Conservation (phyloP, 2,329 filamentous ascomycete species). For the Monosporascus sp. region DNA sequence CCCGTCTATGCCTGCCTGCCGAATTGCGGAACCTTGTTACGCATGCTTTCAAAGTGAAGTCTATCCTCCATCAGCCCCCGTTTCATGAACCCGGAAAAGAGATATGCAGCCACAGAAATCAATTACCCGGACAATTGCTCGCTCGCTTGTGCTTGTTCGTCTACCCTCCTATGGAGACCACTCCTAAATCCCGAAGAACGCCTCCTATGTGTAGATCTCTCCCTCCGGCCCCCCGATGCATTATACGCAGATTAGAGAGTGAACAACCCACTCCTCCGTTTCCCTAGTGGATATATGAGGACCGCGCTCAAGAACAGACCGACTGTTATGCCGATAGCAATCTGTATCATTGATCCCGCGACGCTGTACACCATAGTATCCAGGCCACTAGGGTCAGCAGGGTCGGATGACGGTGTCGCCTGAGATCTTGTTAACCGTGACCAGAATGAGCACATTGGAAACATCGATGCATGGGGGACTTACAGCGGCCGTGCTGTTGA, state of each 20-base stretch:
- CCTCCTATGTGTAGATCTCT: not conserved
- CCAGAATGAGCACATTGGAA: not conserved
- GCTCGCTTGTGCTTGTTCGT: not conserved
- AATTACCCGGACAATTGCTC: too few species aligned
- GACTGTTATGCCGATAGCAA: conserved; percentile 46
- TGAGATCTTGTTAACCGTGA: conserved; percentile 4
- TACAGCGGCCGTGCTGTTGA: conserved; percentile 31
- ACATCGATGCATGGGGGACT: not conserved
- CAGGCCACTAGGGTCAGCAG: conserved; percentile 20
- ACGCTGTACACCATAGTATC: conserved; percentile 39
- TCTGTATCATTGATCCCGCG: conserved; percentile 46
- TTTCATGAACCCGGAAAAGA: too few species aligned
- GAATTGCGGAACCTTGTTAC: too few species aligned
- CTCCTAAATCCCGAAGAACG: not conserved
- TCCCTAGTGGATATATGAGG: conserved; percentile 43
- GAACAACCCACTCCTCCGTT: conserved; percentile 44
- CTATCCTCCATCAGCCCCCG: too few species aligned
- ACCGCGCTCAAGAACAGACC: conserved; percentile 45
- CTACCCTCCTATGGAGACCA: not conserved
- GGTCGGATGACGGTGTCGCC: conserved; percentile 17
- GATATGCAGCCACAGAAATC: too few species aligned
- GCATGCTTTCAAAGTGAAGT: too few species aligned
- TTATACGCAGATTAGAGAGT: conserved; percentile 32
- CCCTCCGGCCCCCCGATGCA: not conserved
- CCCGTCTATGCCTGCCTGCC: too few species aligned